Percentiles rank a stretch among this genome's conserved stretches.
Evolutionary conservation across 495 filamentous ascomycete genomes (phyloP).

Genomic region (Annulohypoxylon bovei): DNA sequence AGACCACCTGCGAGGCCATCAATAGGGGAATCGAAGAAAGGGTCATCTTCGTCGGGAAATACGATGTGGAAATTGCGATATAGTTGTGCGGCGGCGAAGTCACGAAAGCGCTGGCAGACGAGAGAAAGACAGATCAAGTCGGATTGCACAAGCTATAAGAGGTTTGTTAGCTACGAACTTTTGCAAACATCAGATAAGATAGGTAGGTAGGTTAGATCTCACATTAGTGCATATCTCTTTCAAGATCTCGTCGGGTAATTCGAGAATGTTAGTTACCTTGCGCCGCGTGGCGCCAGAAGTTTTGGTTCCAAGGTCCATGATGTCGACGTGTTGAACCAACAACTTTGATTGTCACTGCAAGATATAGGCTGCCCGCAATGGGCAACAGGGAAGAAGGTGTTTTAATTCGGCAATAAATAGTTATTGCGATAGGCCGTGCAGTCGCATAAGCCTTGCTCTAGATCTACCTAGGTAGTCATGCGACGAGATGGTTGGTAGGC

Average conservation of each 20-base stretch:
- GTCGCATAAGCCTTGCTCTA: background rate
- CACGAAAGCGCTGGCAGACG: constrained; percentile 64
- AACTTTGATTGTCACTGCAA: background rate
- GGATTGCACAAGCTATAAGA: constrained; percentile 47
- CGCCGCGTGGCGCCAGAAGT: background rate
- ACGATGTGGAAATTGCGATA: constrained; percentile 68
- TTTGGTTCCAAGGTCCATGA: constrained; percentile 12
- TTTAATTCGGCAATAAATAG: constrained; percentile 1
- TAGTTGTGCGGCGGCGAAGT: constrained; percentile 64
- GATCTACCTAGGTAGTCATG: background rate
- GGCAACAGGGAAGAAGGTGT: background rate
- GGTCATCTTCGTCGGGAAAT: constrained; percentile 65
- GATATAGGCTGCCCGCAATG: background rate
- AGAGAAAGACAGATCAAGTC: constrained; percentile 65
- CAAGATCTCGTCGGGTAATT: constrained; percentile 62
- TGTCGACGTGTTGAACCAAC: background rate
- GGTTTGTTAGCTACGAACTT: constrained; percentile 19
- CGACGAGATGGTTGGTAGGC: background rate
- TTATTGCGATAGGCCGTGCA: background rate
- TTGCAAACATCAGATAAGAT: background rate
- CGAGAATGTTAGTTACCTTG: constrained; percentile 46
- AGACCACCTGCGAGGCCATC: constrained; percentile 65
- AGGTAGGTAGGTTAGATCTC: constrained; percentile 25
- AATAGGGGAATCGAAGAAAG: constrained; percentile 55
- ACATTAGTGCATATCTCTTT: constrained; percentile 62